Evolutionary conservation across 352 stramenopile genomes (phyloP).

Genomic region (Pythium myriotylum): DNA sequence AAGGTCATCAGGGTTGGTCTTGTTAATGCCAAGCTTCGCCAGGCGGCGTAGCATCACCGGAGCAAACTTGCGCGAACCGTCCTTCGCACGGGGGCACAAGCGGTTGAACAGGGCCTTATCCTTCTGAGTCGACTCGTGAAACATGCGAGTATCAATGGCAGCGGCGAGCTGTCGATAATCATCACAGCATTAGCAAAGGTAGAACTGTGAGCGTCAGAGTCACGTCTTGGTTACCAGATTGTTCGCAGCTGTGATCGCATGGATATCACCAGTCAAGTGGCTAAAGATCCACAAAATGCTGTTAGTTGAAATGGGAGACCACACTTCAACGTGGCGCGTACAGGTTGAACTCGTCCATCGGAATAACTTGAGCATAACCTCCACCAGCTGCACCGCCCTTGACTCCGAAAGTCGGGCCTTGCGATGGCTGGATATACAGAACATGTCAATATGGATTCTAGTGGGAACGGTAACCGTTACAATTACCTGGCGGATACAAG

Average conservation of each 20-base stretch:
- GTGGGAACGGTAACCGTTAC: background rate
- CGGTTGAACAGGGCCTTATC: conserved; percentile 87
- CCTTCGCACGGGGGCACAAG: conserved; percentile 84
- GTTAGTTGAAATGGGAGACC: background rate
- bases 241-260: conserved; percentile 98
- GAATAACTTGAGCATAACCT: conserved; percentile 94
- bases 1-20: conserved; percentile 92
- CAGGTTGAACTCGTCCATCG: conserved; percentile 99
- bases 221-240: conserved; percentile 79
- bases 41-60: conserved; percentile 93
- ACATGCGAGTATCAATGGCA: conserved; percentile 98
- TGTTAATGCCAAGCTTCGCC: conserved; percentile 94
- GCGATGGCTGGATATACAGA: conserved; percentile 79
- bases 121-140: conserved; percentile 92
- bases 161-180: conserved; percentile 81
- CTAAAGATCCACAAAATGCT: conserved; percentile 27
- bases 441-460: background rate
- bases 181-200: background rate
- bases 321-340: conserved; percentile 29
- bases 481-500: conserved; percentile 95
- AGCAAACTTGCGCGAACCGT: conserved; percentile 84
- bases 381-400: conserved; percentile 90
- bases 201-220: background rate
- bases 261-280: conserved; percentile 98
- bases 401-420: conserved; percentile 98